Percentiles rank a stretch among this genome's conserved stretches.
phyloP scores from a whole-genome alignment of 192 early-diverging fungal genomes.

The Backusella liffmaniae region DNA sequence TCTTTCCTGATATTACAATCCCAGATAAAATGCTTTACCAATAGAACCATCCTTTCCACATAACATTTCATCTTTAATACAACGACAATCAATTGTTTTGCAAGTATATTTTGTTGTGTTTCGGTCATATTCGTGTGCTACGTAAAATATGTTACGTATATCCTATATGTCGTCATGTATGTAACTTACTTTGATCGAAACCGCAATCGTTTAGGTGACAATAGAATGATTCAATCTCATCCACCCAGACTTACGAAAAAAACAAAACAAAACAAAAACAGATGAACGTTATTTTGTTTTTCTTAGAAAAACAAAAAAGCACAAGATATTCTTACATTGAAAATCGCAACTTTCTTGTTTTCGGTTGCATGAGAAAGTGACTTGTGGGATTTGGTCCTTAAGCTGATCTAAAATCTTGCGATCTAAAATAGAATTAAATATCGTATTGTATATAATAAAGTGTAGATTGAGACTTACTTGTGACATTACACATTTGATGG shows the following conservation, averaged over 20 bases:
- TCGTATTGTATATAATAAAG: background rate
- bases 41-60: conserved; percentile 82
- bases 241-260: conserved; percentile 70
- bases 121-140: conserved; percentile 36
- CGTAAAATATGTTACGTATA: background rate
- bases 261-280: background rate
- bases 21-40: conserved; percentile 38
- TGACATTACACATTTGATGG: conserved; percentile 73
- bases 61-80: conserved; percentile 76
- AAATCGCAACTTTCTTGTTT: conserved; percentile 62
- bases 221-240: conserved; percentile 85
- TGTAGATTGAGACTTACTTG: conserved; percentile 46
- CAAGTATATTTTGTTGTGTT: conserved; percentile 69
- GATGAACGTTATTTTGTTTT: background rate
- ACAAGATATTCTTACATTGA: conserved; percentile 53
- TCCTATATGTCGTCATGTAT: background rate
- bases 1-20: background rate
- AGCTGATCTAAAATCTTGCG: conserved; percentile 57
- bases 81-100: conserved; percentile 74
- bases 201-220: conserved; percentile 79
- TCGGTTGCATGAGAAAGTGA: conserved; percentile 72
- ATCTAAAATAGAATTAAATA: conserved; percentile 30
- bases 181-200: conserved; percentile 54
- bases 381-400: conserved; percentile 66
- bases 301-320: background rate